These are phyloP conservation scores for Rhazya stricta DNA, from an alignment of 257 asterid genomes.

Conservation along the genomic window DNA sequence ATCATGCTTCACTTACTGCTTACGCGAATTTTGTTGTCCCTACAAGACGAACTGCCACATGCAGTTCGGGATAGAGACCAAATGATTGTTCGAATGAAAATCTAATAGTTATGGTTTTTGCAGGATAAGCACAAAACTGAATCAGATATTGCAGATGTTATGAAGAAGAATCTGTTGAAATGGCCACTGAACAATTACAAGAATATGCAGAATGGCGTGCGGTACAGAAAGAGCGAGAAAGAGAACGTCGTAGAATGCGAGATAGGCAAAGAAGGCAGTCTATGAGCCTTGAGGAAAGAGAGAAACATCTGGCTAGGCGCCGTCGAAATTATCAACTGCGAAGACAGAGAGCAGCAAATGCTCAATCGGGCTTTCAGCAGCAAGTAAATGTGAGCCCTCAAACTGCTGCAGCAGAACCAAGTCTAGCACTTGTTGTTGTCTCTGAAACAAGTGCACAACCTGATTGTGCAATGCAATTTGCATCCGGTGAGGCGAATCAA, in stretches of 20 bases:
- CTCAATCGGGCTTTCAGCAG: constrained; percentile 15
- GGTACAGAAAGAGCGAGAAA: constrained; percentile 33
- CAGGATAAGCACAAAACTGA: background rate
- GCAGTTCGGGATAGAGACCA: background rate
- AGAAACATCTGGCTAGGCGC: constrained; percentile 38
- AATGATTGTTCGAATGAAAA: background rate
- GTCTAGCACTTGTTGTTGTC: constrained; percentile 12
- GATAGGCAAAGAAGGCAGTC: constrained; percentile 40
- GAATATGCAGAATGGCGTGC: constrained; percentile 22
- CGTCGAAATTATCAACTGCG: constrained; percentile 36
- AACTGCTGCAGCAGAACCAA: background rate
- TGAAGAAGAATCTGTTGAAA: background rate
- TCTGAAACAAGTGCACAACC: constrained; percentile 8
- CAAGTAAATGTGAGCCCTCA: background rate
- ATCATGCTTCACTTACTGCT: background rate
- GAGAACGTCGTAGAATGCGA: constrained; percentile 33
- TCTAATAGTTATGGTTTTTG: background rate
- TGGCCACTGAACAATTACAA: constrained; percentile 24
- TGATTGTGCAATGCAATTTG: background rate
- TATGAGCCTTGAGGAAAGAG: constrained; percentile 40
- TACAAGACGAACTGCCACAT: background rate
- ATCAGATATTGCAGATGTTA: background rate
- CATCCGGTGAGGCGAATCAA: background rate
- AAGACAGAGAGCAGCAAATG: constrained; percentile 31
- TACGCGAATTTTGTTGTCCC: background rate